Conservation (phyloP, 805 yeast species). For the Limtongozyma cylindracea region DNA sequence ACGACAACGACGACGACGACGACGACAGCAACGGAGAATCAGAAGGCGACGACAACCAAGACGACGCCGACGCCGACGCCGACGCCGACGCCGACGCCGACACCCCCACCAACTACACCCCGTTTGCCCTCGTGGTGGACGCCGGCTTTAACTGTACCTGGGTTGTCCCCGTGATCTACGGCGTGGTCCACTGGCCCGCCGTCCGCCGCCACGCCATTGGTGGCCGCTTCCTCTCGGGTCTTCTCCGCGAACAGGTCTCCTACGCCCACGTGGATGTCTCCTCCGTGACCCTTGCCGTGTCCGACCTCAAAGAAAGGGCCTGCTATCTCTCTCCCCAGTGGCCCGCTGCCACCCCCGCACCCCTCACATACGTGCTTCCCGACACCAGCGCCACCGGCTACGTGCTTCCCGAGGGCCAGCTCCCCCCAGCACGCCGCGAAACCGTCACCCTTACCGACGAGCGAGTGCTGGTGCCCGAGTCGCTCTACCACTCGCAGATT, state of each 20-base stretch:
- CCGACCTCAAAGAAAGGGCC: constrained; percentile 72
- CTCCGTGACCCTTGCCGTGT: constrained; percentile 40
- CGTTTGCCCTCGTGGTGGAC: constrained; percentile 64
- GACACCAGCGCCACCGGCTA: constrained; percentile 66
- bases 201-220: constrained; percentile 64
- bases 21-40: background rate
- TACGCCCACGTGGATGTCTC: constrained; percentile 90
- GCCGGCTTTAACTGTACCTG: constrained; percentile 77
- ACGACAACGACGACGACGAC: constrained; percentile 1
- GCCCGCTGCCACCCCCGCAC: constrained; percentile 22
- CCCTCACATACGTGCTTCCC: constrained; percentile 61
- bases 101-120: constrained; percentile 6
- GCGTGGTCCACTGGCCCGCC: constrained; percentile 53
- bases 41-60: constrained; percentile 1
- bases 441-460: constrained; percentile 52
- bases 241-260: constrained; percentile 61
- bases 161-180: constrained; percentile 64
- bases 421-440: constrained; percentile 26
- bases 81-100: constrained; percentile 11
- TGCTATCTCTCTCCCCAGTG: constrained; percentile 39
- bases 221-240: constrained; percentile 66
- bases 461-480: constrained; percentile 70
- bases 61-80: constrained; percentile 1
- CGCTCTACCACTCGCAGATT: constrained; percentile 66
- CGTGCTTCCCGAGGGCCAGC: constrained; percentile 9